Base-by-base conservation (phyloP, 164 flowering plant species). In the Santalum album region DNA sequence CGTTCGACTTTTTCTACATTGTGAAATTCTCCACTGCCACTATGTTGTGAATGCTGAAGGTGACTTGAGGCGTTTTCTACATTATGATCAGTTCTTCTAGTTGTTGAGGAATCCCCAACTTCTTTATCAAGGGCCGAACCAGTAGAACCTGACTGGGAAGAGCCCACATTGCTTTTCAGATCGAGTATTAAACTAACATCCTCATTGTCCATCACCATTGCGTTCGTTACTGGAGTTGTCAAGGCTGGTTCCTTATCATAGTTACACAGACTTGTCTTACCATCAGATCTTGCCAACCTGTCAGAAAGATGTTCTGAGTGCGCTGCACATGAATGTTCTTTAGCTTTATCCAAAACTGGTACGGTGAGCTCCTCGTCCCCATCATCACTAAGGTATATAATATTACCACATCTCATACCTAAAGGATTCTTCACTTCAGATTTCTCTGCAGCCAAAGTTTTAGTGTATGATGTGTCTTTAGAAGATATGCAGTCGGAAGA, bases 341-440 rank as follows among this genome's bases (percentile, higher is more conserved):
- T 66, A 20, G 23, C 36, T 44, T 29, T 54, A 43, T 38, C 64
- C 27, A 67, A 29, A 49, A 49, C 17, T 46, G 65, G 52, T 46
- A 47, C 56, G 51, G 38, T 40, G 14, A 62, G 49, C 36, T 72
- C 70, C 39, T 78, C 78, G 42, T 65, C 75, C 43, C 78, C 82
- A 59, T 78, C 84, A 63, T 79, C 86, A 54, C 78, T 80, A 29
- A 82, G 72, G 35, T 68, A 63, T 25, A 78, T 72, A 54, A 75
- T 35, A 53, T 68, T 63, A 43, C 53, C 63, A 18, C 44, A 58
- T 34, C 25, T 64, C 38, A 7, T 19, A 34, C 36, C 27, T 21
- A 65, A 54, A 58, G 59, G 20, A 19, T 52, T 66, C 64, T 74
- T 71, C 47, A 34, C 42, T 42, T 57, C 65, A 40, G 60, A 22